Base-by-base conservation (phyloP, 2,329 filamentous ascomycete genomes). In the Fusarium keratoplasticum region DNA sequence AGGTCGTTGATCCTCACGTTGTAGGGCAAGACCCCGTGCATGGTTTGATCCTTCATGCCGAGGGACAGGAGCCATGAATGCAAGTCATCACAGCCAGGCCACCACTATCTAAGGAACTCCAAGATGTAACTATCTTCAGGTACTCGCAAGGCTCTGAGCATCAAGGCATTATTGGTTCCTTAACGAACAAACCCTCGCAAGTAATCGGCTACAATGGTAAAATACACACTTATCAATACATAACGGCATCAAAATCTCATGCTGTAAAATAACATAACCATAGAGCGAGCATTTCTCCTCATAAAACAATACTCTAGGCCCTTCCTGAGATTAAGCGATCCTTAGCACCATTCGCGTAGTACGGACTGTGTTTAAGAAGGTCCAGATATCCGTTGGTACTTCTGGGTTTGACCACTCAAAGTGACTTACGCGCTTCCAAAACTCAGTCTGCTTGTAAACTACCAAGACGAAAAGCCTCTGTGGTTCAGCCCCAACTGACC, bases 391-490 rank as follows among this genome's bases (percentile, higher is more conserved):
- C 0, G 5, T 20, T 13, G n/a, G 57, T 0, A 31, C 67, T 35
- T 72, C 59, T 20, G 64, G 64, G 1, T 18, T 72, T 59, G 52
- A 71, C 29, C 55, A 69, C 5, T 38, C 60, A 29, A 72, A 14
- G 1, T 5, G 11, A 0, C 38, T 18, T 20, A 40, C 0, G 3
- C n/a, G 38, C 5, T 40, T 18, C 38, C 38, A 40, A 20, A 40
- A 40, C 10, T 40, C 38, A 6, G 2, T 1, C 10, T 40, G 20
- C 10, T 13, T 20, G 0, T 40, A 5, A 20, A 40, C 0, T 40
- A 40, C 38, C n/a, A 40, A 40, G 9, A n/a, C 6, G 8, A 40
- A 40, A n/a, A 38, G 36, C 9, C 18, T n/a, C n/a, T n/a, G n/a
- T n/a, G n/a, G n/a, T n/a, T n/a, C n/a, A n/a, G n/a, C n/a, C n/a